Evolutionary conservation across 2,329 filamentous ascomycete species (phyloP).

Genomic region (Alternaria ethzedia): DNA sequence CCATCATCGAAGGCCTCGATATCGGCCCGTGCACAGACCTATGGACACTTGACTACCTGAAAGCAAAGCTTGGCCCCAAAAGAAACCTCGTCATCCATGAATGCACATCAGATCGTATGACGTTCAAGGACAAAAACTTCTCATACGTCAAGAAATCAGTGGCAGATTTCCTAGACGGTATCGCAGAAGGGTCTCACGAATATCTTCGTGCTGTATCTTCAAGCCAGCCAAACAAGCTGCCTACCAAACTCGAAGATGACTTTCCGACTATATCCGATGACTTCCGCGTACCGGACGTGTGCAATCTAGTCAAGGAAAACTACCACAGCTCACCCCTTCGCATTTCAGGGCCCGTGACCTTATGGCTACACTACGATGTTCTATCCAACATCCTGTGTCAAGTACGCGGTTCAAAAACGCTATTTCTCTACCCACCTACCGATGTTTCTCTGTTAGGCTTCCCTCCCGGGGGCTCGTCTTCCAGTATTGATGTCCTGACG

Average conservation of each 20-base stretch:
- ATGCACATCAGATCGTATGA: slow-evolving; percentile 70
- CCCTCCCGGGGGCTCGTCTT: slow-evolving; percentile 79
- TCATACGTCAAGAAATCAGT: slow-evolving; percentile 73
- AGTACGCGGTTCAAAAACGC: slow-evolving; percentile 72
- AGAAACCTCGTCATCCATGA: slow-evolving; percentile 75
- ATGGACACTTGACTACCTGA: slow-evolving; percentile 75
- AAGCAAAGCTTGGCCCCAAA: slow-evolving; percentile 51
- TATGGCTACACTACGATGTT: slow-evolving; percentile 93
- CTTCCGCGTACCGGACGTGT: slow-evolving; percentile 67
- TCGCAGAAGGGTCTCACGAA: slow-evolving; percentile 63
- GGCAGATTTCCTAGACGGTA: slow-evolving; percentile 68
- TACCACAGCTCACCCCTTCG: slow-evolving; percentile 80
- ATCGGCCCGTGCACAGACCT: slow-evolving; percentile 70
- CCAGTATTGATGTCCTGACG: slow-evolving; percentile 73
- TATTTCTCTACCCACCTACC: slow-evolving; percentile 78
- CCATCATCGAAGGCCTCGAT: slow-evolving; percentile 68
- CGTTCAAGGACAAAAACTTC: slow-evolving; percentile 86
- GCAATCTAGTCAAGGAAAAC: slow-evolving; percentile 58
- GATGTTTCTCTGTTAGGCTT: slow-evolving; percentile 75
- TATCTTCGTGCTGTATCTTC: slow-evolving; percentile 82
- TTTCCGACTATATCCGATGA: slow-evolving; percentile 73
- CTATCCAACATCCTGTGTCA: slow-evolving; percentile 90
- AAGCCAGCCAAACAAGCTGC: slow-evolving; percentile 69
- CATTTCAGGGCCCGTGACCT: slow-evolving; percentile 78
- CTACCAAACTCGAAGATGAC: slow-evolving; percentile 73